Base-by-base conservation (phyloP, 2,329 filamentous ascomycete genomes). In the Fusarium palustre region DNA sequence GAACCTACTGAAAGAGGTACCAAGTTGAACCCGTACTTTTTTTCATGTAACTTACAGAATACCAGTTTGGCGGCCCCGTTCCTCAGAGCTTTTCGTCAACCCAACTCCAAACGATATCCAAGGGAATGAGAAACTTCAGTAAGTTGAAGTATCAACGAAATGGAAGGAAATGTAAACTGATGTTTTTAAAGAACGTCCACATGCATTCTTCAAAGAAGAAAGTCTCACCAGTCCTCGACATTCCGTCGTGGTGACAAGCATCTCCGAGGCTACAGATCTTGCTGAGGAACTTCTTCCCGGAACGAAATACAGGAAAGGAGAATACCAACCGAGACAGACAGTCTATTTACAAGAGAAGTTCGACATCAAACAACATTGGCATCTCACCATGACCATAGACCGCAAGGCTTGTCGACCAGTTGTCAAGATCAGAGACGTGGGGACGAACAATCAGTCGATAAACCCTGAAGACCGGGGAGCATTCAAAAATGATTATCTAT, bases 361-460 rank as follows among this genome's bases (percentile, higher is more conserved):
- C 15, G 31, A 49, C 79, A 0, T 39, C 5, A 3, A 39, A 20
- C n/a, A 39, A 75, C 74, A 79, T 50, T 85, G 78, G 76, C 82
- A 82, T 55, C 50, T 85, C 1, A 76, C 78, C 9, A 75, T 85
- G 48, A 79, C 79, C 0, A 76, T 85, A 38, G 81, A 85, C 45
- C 80, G 83, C 6, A 78, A 81, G n/a, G 75, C 73, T 16, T 79
- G 72, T 50, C 72, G 69, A 15, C 83, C 83, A 0, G 70, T 76
- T 0, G 68, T 85, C 5, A 66, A 82, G 7, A 66, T 82, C 3
- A 75, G 71, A 28, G 55, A 74, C 2, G 56, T 66, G n/a, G 18
- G 7, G 49, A 63, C 20, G 13, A 18, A 9, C 20, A 24, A 66
- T 5, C 65, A 79, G 7, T 61, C 71, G 13, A 58, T 63, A 0